A percentile compares a stretch with the other conserved stretches of the same genome.
Evolutionary conservation across 805 yeast species (phyloP).

Genomic region (Clavispora fructus): DNA sequence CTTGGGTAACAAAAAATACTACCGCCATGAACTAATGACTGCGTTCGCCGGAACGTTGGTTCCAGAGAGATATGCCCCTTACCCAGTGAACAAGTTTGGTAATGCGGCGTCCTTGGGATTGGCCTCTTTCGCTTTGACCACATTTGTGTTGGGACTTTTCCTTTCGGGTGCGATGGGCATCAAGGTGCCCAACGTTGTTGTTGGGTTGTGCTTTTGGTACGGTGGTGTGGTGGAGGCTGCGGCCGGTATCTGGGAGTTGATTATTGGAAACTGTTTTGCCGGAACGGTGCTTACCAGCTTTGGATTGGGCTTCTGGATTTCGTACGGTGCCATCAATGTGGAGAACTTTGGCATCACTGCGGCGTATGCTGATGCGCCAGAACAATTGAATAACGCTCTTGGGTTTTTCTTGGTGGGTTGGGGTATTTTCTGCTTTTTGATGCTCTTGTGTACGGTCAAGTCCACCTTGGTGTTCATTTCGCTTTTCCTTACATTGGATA

Average conservation of each 20-base stretch:
- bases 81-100: constrained; percentile 42
- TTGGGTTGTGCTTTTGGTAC: constrained; percentile 44
- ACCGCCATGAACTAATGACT: constrained; percentile 49
- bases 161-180: constrained; percentile 46
- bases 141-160: constrained; percentile 44
- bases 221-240: constrained; percentile 47
- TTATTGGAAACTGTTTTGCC: constrained; percentile 52
- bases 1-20: constrained; percentile 39
- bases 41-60: constrained; percentile 61
- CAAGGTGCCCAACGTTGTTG: constrained; percentile 34
- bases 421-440: constrained; percentile 58
- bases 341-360: constrained; percentile 53
- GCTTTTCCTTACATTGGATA: constrained; percentile 48
- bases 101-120: constrained; percentile 55
- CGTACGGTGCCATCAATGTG: constrained; percentile 43
- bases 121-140: constrained; percentile 42
- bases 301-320: constrained; percentile 50
- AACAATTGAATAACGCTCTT: constrained; percentile 41
- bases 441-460: constrained; percentile 50
- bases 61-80: constrained; percentile 40
- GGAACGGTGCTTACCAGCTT: constrained; percentile 47
- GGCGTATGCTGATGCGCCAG: constrained; percentile 40
- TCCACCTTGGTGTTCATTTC: constrained; percentile 46
- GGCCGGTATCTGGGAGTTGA: constrained; percentile 48
- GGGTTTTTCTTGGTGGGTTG: constrained; percentile 61